Evolutionary conservation across 2,329 filamentous ascomycete genomes (phyloP).

Genomic region (Xylaria sp.): DNA sequence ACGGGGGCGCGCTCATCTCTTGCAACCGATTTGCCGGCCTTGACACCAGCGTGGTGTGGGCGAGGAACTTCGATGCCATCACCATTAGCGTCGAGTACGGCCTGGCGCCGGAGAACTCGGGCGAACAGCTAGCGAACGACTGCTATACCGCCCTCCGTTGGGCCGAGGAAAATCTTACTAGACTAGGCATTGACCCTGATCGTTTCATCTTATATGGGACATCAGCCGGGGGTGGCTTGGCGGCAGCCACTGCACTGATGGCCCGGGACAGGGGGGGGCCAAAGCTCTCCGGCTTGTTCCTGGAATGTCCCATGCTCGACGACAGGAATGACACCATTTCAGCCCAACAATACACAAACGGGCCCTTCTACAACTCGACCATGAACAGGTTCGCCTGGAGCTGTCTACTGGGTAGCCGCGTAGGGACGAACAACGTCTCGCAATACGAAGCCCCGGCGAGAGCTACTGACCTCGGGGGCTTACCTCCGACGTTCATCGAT

Average conservation of each 20-base stretch:
- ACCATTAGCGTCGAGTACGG: constrained; percentile 51
- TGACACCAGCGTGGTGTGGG: constrained; percentile 49
- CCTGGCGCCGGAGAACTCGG: constrained; percentile 48
- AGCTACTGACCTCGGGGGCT: constrained; percentile 45
- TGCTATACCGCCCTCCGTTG: constrained; percentile 54
- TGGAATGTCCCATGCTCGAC: constrained; percentile 58
- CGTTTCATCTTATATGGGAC: constrained; percentile 66
- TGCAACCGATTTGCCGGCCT: constrained; percentile 50
- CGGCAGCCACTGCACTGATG: constrained; percentile 64
- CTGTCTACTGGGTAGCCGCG: constrained; percentile 47
- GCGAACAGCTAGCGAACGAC: constrained; percentile 50
- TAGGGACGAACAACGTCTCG: constrained; percentile 46
- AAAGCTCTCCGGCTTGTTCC: constrained; percentile 52
- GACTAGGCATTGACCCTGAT: constrained; percentile 56
- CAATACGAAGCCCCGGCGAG: constrained; percentile 50
- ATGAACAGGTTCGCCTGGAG: constrained; percentile 50
- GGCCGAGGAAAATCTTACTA: constrained; percentile 46
- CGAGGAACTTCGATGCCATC: constrained; percentile 47
- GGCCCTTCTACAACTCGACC: constrained; percentile 49
- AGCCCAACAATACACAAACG: constrained; percentile 48
- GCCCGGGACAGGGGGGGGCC: constrained; percentile 52
- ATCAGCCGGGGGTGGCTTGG: constrained; percentile 68
- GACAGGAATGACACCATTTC: constrained; percentile 51
- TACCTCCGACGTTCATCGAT: constrained; percentile 52
- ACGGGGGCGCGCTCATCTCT: constrained; percentile 49